A percentile compares a stretch with the other conserved stretches of the same genome.
phyloP scores from a whole-genome alignment of 2,329 filamentous ascomycete genomes.

The Penicillium sp. region DNA sequence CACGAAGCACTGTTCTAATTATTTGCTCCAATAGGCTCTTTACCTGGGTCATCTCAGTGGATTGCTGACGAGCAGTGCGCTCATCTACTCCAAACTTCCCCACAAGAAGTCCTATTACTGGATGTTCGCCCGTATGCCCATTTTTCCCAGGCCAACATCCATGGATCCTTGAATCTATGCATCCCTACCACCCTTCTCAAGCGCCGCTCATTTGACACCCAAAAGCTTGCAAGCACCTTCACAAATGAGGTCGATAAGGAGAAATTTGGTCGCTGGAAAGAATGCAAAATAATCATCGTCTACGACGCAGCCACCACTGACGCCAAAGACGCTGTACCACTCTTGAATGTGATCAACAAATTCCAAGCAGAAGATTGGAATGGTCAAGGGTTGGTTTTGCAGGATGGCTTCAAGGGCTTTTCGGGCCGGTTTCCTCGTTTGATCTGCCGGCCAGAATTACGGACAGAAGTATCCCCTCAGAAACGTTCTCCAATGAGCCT shows the following conservation, averaged over 20 bases:
- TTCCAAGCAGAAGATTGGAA: constrained; percentile 81
- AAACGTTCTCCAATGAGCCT: constrained; percentile 54
- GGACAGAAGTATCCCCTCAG: constrained; percentile 36
- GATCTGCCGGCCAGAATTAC: constrained; percentile 24
- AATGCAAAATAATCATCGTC: constrained; percentile 74
- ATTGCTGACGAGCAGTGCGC: constrained; percentile 56
- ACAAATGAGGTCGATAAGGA: constrained; percentile 66
- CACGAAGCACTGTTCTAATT: not conserved
- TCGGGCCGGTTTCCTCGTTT: constrained; percentile 61
- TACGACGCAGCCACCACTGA: constrained; percentile 79
- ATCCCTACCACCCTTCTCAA: constrained; percentile 94
- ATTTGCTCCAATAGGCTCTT: not conserved
- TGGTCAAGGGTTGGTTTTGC: constrained; percentile 71
- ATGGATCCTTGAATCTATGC: constrained; percentile 83
- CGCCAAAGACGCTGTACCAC: constrained; percentile 74
- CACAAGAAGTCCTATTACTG: constrained; percentile 65
- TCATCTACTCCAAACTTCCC: constrained; percentile 53
- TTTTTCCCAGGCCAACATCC: constrained; percentile 71
- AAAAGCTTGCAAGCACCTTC: constrained; percentile 86
- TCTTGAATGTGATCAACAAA: constrained; percentile 88
- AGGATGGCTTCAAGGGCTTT: constrained; percentile 78
- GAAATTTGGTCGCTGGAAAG: constrained; percentile 74
- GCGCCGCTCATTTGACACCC: constrained; percentile 81
- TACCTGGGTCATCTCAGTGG: constrained; percentile 29
- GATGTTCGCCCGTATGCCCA: constrained; percentile 86